Base-by-base conservation (phyloP, 2,329 filamentous ascomycete species). In the Albifimbria verrucaria region DNA sequence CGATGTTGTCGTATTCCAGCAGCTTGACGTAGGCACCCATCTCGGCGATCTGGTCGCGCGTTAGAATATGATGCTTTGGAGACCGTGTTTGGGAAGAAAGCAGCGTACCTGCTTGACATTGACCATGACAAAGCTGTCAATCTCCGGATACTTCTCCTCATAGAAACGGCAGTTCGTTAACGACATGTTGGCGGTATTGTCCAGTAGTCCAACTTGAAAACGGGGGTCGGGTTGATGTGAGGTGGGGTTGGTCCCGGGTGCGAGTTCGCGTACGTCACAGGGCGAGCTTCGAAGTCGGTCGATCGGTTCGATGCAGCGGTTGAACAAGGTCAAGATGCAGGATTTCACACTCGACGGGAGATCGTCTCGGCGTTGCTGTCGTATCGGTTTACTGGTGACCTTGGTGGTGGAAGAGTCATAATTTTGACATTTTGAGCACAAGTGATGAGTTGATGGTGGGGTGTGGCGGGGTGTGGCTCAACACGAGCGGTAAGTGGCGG, bases 1-100 rank as follows among this genome's bases (percentile, higher is more conserved):
- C 95, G 68, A 99, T 99, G 78, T 97, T 97, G 77, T 99, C 94
- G 77, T 99, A 99, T 79, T 99, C 94, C 65, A 99, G 88, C 52
- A 99, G 87, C 79, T 99, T 99, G 69, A 99, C 95, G 74, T 99
- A 99, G 66, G 95, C 94, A 74, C 94, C 94, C 95, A 99, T 99
- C 77, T 99, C 95, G 73, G 94, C 94, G 71, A 99, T 99, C 89
- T 94, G 64, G 48, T 52, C 25, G 49, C 51, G 36, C 55, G 57
- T 65, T 55, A 63, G 59, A 58, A 44, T 25, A 49, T 45, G 52
- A 45, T 36, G 48, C 54, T 55, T n/a, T n/a, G n/a, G n/a, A n/a
- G n/a, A 51, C 52, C 52, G 50, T n/a, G n/a, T n/a, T n/a, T n/a
- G n/a, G n/a, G n/a, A n/a, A n/a, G n/a, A 47, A 23, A 53, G 51